These are phyloP conservation scores for Beta macrorhiza DNA, from an alignment of 179 eudicot species.

Conservation along the genomic window DNA sequence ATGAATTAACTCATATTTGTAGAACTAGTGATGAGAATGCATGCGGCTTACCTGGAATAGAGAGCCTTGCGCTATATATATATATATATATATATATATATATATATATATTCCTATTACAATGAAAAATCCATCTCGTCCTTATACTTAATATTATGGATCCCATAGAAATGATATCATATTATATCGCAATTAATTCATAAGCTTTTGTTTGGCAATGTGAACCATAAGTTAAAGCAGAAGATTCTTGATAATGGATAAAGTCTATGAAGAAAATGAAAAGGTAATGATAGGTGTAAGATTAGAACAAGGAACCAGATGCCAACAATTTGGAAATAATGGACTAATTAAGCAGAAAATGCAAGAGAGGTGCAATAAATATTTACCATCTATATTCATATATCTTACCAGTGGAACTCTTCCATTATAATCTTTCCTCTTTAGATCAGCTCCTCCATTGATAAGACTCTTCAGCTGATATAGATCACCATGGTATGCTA, in stretches of 20 bases:
- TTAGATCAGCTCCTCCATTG: slow-evolving; percentile 85
- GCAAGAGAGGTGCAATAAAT: not conserved
- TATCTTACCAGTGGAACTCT: slow-evolving; percentile 75
- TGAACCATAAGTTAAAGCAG: not conserved
- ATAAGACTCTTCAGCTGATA: slow-evolving; percentile 69
- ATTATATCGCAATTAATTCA: too few species aligned
- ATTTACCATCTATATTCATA: not conserved
- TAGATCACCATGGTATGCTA: slow-evolving; percentile 76
- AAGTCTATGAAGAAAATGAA: not conserved
- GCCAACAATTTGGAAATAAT: not conserved
- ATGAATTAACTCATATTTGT: not conserved
- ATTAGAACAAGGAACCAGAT: not conserved
- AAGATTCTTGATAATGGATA: not conserved
- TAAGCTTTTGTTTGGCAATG: too few species aligned
- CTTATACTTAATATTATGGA: too few species aligned
- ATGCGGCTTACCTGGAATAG: too few species aligned
- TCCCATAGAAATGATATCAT: too few species aligned
- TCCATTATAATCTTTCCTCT: slow-evolving; percentile 85
- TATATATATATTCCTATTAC: too few species aligned
- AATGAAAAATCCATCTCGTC: too few species aligned
- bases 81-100: too few species aligned
- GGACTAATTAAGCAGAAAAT: not conserved
- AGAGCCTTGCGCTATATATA: too few species aligned
- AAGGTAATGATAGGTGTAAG: not conserved
- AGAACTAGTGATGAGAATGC: too few species aligned